Evolutionary conservation across 2,329 filamentous ascomycete species (phyloP).

Genomic region (Xylariaceae sp.): DNA sequence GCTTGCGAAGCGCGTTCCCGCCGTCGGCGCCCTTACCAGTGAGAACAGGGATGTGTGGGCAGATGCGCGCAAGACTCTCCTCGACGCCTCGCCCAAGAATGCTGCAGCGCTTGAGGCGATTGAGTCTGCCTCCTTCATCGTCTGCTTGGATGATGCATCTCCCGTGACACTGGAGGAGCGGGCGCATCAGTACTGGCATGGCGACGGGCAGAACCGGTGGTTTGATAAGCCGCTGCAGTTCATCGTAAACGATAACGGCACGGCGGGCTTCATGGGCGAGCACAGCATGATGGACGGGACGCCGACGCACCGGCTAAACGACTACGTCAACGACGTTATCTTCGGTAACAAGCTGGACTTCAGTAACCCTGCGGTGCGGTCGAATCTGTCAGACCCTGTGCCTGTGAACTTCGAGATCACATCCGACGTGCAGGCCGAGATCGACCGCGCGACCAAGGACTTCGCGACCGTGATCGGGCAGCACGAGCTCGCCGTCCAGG

Average conservation of each 20-base stretch:
- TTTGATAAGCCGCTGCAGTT: constrained; percentile 98
- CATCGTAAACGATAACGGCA: constrained; percentile 97
- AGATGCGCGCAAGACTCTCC: constrained; percentile 77
- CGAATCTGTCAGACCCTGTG: constrained; percentile 80
- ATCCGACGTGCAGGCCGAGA: constrained; percentile 74
- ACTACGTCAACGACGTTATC: constrained; percentile 90
- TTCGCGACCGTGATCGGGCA: constrained; percentile 82
- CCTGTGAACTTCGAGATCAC: constrained; percentile 80
- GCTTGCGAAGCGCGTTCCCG: constrained; percentile 70
- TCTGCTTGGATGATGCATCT: constrained; percentile 90
- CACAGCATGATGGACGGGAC: constrained; percentile 99
- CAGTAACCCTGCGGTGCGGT: constrained; percentile 76
- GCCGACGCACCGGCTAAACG: constrained; percentile 94
- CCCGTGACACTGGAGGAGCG: constrained; percentile 96
- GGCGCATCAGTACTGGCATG: constrained; percentile 96
- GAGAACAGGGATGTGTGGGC: constrained; percentile 96
- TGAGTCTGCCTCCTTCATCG: constrained; percentile 86
- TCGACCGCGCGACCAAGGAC: constrained; percentile 78
- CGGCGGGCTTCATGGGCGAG: constrained; percentile 96
- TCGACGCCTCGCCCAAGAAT: constrained; percentile 80
- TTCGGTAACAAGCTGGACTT: constrained; percentile 95
- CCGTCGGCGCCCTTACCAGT: constrained; percentile 84
- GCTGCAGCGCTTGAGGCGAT: constrained; percentile 78
- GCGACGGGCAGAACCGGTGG: constrained; percentile 94
- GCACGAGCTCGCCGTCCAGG: constrained; percentile 91